A percentile compares a stretch with the other conserved stretches of the same genome.
Conservation (phyloP, 805 yeast genomes). For the Cyberlindnera mycetangii region DNA sequence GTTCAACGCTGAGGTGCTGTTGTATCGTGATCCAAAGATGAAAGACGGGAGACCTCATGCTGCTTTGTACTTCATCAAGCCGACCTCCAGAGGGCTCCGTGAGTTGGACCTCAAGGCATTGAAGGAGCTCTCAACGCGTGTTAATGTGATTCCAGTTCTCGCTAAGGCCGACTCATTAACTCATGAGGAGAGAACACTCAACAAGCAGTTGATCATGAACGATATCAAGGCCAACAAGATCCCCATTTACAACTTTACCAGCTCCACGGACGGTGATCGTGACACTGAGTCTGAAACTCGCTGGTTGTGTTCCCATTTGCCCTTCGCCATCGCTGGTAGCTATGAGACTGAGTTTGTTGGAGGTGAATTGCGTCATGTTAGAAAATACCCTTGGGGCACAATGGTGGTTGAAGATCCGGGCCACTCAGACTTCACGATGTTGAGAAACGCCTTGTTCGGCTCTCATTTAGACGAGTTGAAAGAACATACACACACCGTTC, state of each 20-base stretch:
- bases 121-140: constrained; percentile 64
- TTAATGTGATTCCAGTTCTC: constrained; percentile 81
- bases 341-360: constrained; percentile 34
- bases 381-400: constrained; percentile 69
- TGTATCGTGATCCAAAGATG: constrained; percentile 67
- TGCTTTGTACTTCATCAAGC: constrained; percentile 71
- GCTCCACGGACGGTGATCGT: constrained; percentile 13
- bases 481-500: constrained; percentile 69
- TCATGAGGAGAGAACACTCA: constrained; percentile 50
- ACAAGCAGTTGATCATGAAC: constrained; percentile 51
- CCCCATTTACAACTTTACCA: constrained; percentile 71
- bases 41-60: constrained; percentile 75
- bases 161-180: constrained; percentile 81
- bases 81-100: constrained; percentile 63
- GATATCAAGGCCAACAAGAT: constrained; percentile 59
- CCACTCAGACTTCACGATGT: constrained; percentile 64
- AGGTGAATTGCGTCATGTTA: constrained; percentile 41
- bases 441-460: constrained; percentile 70
- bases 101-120: constrained; percentile 74
- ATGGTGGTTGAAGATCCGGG: constrained; percentile 54
- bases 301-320: constrained; percentile 45
- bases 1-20: constrained; percentile 71
- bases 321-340: constrained; percentile 67
- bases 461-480: constrained; percentile 82
- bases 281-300: constrained; percentile 27